Conservation (phyloP, 2,329 filamentous ascomycete genomes). For the Microdochium trichocladiopsis region DNA sequence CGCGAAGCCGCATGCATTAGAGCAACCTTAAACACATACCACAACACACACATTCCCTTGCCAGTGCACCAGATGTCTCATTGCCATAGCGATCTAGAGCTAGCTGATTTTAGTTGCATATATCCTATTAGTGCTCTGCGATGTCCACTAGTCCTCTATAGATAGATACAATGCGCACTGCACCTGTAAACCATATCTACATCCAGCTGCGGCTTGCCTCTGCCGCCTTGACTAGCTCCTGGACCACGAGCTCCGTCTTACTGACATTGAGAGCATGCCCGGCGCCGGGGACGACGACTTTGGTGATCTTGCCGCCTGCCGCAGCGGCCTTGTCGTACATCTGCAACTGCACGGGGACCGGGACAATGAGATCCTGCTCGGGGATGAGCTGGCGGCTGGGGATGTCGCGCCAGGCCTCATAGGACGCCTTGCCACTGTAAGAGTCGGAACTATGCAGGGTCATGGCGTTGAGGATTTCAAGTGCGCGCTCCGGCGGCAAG, state of each 20-base stretch:
- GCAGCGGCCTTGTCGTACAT: conserved; percentile 6
- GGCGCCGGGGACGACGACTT: conserved; percentile 2
- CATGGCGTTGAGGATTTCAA: conserved; percentile 2
- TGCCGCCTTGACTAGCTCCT: background rate
- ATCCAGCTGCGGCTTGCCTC: background rate
- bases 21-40: too few relatives aligned
- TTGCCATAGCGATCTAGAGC: too few relatives aligned
- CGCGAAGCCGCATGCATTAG: too few relatives aligned
- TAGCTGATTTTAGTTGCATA: too few relatives aligned
- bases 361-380: conserved; percentile 5
- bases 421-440: conserved; percentile 5
- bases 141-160: too few relatives aligned
- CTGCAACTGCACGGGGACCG: conserved; percentile 4
- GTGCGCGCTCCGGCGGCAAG: background rate
- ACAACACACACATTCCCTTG: too few relatives aligned
- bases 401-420: conserved; percentile 10
- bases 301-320: conserved; percentile 6
- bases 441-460: conserved; percentile 9
- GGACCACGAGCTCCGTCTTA: background rate
- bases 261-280: conserved; percentile 1
- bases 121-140: too few relatives aligned
- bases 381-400: conserved; percentile 6
- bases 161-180: too few relatives aligned
- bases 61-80: too few relatives aligned
- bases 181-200: too few relatives aligned